Percentiles rank a stretch among this genome's conserved stretches.
These are phyloP conservation scores for Piper longum DNA, from an alignment of 164 flowering plant species.

Conservation along the genomic window DNA sequence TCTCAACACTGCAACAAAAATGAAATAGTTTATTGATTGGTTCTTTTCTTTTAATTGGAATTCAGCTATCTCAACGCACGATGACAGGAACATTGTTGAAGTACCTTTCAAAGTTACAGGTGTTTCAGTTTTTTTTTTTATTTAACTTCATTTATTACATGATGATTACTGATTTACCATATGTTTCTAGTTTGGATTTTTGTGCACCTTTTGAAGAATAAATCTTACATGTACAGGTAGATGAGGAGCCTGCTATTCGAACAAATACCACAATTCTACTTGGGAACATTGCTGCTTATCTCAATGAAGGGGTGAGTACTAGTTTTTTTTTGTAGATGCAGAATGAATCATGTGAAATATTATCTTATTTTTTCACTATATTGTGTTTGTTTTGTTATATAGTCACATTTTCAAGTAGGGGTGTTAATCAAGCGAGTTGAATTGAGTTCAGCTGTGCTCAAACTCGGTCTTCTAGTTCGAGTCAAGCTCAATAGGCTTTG, in stretches of 20 bases:
- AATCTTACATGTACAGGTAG: slow-evolving; percentile 48
- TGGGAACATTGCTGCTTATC: slow-evolving; percentile 86
- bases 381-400: too few relatives aligned
- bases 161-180: neutral
- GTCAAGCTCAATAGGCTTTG: too few relatives aligned
- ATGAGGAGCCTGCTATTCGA: slow-evolving; percentile 97
- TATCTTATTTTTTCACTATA: neutral
- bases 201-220: neutral
- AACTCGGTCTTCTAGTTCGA: too few relatives aligned
- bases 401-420: too few relatives aligned
- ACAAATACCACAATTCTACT: slow-evolving; percentile 95
- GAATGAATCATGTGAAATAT: neutral
- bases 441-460: too few relatives aligned
- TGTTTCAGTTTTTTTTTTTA: slow-evolving; percentile 4
- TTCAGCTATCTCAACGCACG: slow-evolving; percentile 92
- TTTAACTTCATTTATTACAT: too few relatives aligned
- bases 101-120: slow-evolving; percentile 96
- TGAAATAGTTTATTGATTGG: neutral
- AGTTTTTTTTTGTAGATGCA: neutral
- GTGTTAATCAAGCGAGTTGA: too few relatives aligned
- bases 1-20: neutral
- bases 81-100: slow-evolving; percentile 78
- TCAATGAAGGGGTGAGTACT: slow-evolving; percentile 89
- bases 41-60: slow-evolving; percentile 6
- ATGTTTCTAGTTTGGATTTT: neutral